phyloP scores from a whole-genome alignment of 1,284 basidiomycete species.

The Pholiota adiposa region DNA sequence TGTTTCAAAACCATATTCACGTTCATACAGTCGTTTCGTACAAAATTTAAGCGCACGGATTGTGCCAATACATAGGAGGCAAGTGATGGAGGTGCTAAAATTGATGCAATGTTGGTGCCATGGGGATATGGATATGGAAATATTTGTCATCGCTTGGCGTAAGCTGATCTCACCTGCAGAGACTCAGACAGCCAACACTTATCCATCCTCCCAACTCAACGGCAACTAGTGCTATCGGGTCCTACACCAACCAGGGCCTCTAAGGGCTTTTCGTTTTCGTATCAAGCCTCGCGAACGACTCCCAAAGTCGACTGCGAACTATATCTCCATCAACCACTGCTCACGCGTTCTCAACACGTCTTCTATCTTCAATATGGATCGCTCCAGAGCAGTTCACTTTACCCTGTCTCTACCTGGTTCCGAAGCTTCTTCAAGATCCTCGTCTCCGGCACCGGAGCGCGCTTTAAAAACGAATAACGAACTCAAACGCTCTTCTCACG shows the following conservation, averaged over 20 bases:
- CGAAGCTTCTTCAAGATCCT: conserved; percentile 25
- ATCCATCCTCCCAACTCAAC: not conserved
- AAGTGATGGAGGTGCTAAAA: too few species aligned
- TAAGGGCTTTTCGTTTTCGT: not conserved
- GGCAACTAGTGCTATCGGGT: not conserved
- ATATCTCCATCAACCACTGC: not conserved
- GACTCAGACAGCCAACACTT: not conserved
- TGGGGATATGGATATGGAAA: not conserved
- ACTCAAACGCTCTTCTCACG: conserved; percentile 9
- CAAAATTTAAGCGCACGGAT: too few species aligned
- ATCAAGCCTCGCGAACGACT: too few species aligned
- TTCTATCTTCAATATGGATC: conserved; percentile 4
- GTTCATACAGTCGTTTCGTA: too few species aligned
- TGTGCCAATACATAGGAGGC: too few species aligned
- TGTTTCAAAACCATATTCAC: too few species aligned
- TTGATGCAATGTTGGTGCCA: not conserved
- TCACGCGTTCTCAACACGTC: not conserved
- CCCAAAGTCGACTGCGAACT: too few species aligned
- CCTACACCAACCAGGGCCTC: not conserved
- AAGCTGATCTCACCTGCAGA: not conserved
- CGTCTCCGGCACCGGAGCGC: conserved; percentile 20
- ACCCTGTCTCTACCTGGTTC: conserved; percentile 24
- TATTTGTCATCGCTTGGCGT: not conserved
- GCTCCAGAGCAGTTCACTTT: conserved; percentile 21
- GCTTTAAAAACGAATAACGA: not conserved